A percentile compares a stretch with the other conserved stretches of the same genome.
Evolutionary conservation across 176 grass and related monocot genomes (phyloP).

Genomic region (Musa beccarii): DNA sequence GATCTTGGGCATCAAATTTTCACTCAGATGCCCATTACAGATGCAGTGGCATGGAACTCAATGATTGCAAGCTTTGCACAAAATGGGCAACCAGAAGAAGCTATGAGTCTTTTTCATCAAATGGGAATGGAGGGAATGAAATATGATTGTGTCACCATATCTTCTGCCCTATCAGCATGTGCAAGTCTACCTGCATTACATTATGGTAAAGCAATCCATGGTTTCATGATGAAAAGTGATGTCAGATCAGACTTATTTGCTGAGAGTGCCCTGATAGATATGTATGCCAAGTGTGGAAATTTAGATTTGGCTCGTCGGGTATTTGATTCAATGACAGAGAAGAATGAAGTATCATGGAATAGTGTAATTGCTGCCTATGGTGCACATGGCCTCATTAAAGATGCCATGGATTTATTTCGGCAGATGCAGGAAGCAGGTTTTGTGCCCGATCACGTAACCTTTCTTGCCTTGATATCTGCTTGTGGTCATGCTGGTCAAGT

Average conservation of each 20-base stretch:
- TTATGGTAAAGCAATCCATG: slow-evolving; percentile 80
- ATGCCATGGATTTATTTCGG: slow-evolving; percentile 42
- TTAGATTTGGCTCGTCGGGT: slow-evolving; percentile 49
- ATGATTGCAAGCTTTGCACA: slow-evolving; percentile 80
- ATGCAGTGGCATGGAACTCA: slow-evolving; percentile 76
- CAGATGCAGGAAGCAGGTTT: slow-evolving; percentile 63
- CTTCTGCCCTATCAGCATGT: slow-evolving; percentile 65
- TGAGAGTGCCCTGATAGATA: slow-evolving; percentile 74
- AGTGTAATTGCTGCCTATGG: slow-evolving; percentile 85
- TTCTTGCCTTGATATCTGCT: slow-evolving; percentile 73
- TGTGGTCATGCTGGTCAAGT: slow-evolving; percentile 68
- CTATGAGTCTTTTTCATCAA: slow-evolving; percentile 55
- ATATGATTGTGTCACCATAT: slow-evolving; percentile 61
- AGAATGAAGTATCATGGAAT: slow-evolving; percentile 82
- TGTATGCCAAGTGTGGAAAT: slow-evolving; percentile 77
- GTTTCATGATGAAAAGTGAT: slow-evolving; percentile 51
- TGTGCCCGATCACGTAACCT: slow-evolving; percentile 66
- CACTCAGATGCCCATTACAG: slow-evolving; percentile 38
- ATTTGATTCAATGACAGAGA: slow-evolving; percentile 64
- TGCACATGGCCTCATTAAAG: slow-evolving; percentile 61
- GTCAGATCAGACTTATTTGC: slow-evolving; percentile 52
- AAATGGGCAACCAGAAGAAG: slow-evolving; percentile 66
- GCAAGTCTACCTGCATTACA: slow-evolving; percentile 60
- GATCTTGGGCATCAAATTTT: slow-evolving; percentile 69
- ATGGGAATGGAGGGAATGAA: slow-evolving; percentile 55